Evolutionary conservation across 768 basidiomycete species (phyloP).

Genomic region (Gyrodon lividus): DNA sequence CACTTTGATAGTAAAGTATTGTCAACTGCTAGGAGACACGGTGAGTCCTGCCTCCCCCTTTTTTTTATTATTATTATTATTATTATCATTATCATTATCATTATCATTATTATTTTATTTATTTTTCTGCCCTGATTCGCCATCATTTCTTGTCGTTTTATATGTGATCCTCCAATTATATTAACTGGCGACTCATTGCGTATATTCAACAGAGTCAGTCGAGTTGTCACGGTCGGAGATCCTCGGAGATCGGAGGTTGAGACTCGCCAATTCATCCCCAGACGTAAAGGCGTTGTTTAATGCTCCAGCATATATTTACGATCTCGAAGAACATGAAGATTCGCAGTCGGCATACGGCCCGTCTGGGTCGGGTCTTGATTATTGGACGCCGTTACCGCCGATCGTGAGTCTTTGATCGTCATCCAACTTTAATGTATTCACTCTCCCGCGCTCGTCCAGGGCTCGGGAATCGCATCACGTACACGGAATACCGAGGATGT

Average conservation of each 20-base stretch:
- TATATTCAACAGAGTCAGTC: conserved; percentile 58
- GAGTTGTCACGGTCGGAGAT: conserved; percentile 71
- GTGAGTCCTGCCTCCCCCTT: conserved; percentile 31
- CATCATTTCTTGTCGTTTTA: conserved; percentile 39
- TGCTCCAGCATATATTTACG: conserved; percentile 78
- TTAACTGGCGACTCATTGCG: conserved; percentile 9
- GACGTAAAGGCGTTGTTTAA: conserved; percentile 96
- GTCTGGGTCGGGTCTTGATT: conserved; percentile 55
- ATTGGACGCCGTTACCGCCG: conserved; percentile 75
- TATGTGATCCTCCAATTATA: background rate
- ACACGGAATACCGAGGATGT: conserved; percentile 73
- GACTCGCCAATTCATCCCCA: conserved; percentile 86
- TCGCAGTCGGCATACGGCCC: conserved; percentile 55
- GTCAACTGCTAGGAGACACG: conserved; percentile 70
- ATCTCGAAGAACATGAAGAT: conserved; percentile 72
- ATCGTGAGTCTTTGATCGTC: conserved; percentile 50
- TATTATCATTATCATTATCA: too few species aligned
- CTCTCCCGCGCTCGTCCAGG: conserved; percentile 38
- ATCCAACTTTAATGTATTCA: conserved; percentile 14
- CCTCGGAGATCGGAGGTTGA: conserved; percentile 68
- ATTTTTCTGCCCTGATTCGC: background rate
- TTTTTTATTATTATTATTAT: too few species aligned
- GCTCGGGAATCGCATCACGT: conserved; percentile 66
- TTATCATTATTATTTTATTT: too few species aligned
- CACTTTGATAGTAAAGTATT: conserved; percentile 96